Evolutionary conservation across 2,329 filamentous ascomycete genomes (phyloP).

Genomic region (Bisporella sp.): DNA sequence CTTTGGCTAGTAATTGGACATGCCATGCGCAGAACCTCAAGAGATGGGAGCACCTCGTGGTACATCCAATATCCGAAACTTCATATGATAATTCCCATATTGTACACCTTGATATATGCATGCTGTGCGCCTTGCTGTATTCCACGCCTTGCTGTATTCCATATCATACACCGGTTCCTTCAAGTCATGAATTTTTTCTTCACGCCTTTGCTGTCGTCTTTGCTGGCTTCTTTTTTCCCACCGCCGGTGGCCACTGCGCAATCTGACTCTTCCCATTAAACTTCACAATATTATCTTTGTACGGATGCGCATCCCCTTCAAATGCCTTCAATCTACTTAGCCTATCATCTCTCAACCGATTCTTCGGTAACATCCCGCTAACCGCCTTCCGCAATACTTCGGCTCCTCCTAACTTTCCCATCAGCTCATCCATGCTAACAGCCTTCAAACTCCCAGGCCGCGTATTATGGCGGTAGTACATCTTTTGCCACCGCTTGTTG

Average conservation of each 20-base stretch:
- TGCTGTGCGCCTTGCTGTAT: not conserved
- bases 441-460: slow-evolving; percentile 78
- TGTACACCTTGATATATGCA: not conserved
- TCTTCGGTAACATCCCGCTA: slow-evolving; percentile 96
- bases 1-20: no score
- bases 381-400: slow-evolving; percentile 91
- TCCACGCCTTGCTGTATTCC: not conserved
- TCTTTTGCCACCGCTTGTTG: slow-evolving; percentile 88
- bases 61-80: no score
- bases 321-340: slow-evolving; percentile 90
- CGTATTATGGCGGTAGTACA: slow-evolving; percentile 92
- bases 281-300: slow-evolving; percentile 77
- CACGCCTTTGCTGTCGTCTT: not conserved
- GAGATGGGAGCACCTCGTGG: no score
- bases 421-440: slow-evolving; percentile 92
- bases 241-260: slow-evolving; percentile 15
- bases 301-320: slow-evolving; percentile 87
- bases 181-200: not conserved
- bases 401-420: slow-evolving; percentile 86
- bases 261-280: slow-evolving; percentile 48
- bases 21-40: no score
- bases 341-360: slow-evolving; percentile 80
- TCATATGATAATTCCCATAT: no score
- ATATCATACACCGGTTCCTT: not conserved
- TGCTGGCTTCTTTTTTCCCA: not conserved